Percentiles rank a stretch among this genome's conserved stretches.
Evolutionary conservation across 306 rosid species (phyloP).

Genomic region (Canavalia gladiata): DNA sequence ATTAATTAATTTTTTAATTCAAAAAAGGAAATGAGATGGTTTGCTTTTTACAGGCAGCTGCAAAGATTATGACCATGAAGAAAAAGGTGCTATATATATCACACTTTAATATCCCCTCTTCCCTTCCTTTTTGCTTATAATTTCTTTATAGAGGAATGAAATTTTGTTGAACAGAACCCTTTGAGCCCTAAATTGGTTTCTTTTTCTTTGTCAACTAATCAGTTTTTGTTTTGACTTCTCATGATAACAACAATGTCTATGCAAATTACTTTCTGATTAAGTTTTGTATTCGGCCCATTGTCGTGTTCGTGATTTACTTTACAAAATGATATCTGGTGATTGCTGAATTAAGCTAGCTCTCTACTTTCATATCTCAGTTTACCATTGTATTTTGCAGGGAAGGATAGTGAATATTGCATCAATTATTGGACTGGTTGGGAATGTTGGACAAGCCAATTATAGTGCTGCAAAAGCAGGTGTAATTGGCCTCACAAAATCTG

Average conservation of each 20-base stretch:
- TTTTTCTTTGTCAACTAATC: slow-evolving; percentile 6
- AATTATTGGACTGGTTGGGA: slow-evolving; percentile 82
- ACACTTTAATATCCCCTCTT: neutral
- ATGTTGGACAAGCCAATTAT: slow-evolving; percentile 89
- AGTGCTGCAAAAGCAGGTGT: slow-evolving; percentile 97
- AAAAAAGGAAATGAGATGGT: slow-evolving; percentile 22
- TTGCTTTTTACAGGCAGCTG: slow-evolving; percentile 73
- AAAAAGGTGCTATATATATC: slow-evolving; percentile 61
- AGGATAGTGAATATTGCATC: slow-evolving; percentile 87
- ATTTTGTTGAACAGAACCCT: slow-evolving; percentile 19
- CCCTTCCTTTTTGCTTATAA: neutral
- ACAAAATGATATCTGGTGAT: slow-evolving; percentile 11
- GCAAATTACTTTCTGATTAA: neutral
- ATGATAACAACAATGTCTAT: neutral
- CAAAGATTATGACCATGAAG: slow-evolving; percentile 87
- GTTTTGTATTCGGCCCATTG: slow-evolving; percentile 15
- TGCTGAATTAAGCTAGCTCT: slow-evolving; percentile 29
- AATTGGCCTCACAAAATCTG: slow-evolving; percentile 85
- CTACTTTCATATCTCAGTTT: slow-evolving; percentile 20
- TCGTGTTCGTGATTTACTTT: neutral
- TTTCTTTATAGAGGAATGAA: neutral
- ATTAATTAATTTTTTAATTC: neutral
- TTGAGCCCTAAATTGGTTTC: neutral
- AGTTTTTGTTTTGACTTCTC: neutral
- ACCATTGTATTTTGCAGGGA: slow-evolving; percentile 63